Conservation (phyloP, 345 rosid genomes). For the Iberis pinnata region DNA sequence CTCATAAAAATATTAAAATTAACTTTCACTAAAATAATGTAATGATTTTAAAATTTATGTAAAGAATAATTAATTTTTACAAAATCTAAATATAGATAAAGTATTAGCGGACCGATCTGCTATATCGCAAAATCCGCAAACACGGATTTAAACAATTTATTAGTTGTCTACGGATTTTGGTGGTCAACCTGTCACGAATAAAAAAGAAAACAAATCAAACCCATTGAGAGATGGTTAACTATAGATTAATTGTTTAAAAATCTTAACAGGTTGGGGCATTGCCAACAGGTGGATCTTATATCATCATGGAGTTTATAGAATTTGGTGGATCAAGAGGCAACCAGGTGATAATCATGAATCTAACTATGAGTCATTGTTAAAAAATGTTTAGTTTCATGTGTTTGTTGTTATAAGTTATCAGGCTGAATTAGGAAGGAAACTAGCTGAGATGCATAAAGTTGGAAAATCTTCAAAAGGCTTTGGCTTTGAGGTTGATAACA, state of each 20-base stretch:
- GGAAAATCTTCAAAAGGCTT: constrained; percentile 76
- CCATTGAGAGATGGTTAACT: no score
- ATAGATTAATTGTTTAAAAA: background rate
- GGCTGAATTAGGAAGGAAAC: constrained; percentile 75
- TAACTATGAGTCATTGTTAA: constrained; percentile 2
- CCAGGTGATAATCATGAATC: constrained; percentile 49
- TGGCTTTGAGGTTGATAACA: constrained; percentile 84
- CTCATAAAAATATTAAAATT: no score
- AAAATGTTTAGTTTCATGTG: constrained; percentile 9
- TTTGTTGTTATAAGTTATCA: constrained; percentile 32
- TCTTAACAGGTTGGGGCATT: background rate
- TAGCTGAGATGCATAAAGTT: constrained; percentile 93
- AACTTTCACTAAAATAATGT: no score
- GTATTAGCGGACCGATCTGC: no score
- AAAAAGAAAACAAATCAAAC: no score
- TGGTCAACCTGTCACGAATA: no score
- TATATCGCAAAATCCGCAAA: no score
- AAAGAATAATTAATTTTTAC: no score
- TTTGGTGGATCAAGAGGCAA: constrained; percentile 69
- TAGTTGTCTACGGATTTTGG: no score
- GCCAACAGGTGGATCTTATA: constrained; percentile 39
- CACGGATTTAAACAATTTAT: no score
- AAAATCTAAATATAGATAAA: no score
- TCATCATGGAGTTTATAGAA: constrained; percentile 82
- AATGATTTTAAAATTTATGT: no score